Evolutionary conservation across 139 green algal species (phyloP).

Genomic region (Closterium sp.): DNA sequence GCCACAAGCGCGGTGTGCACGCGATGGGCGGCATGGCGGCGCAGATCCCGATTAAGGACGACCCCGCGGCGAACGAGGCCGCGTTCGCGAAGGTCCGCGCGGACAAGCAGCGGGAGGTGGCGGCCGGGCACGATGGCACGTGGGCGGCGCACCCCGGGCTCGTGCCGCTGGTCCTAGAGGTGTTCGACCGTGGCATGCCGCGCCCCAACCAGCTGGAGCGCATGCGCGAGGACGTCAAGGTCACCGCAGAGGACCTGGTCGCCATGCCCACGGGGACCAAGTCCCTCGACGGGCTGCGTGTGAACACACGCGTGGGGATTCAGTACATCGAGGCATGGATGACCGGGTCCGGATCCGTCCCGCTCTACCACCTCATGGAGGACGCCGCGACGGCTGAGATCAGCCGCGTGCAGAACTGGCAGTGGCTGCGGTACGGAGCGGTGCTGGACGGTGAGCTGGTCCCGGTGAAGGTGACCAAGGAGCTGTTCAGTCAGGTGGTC

Average conservation of each 20-base stretch:
- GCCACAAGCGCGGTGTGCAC: conserved; percentile 79
- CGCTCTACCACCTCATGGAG: conserved; percentile 89
- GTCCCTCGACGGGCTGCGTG: conserved; percentile 66
- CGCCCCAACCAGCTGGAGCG: conserved; percentile 72
- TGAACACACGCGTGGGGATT: conserved; percentile 68
- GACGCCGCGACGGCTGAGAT: conserved; percentile 90
- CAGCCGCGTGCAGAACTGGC: conserved; percentile 59
- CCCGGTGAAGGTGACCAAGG: conserved; percentile 55
- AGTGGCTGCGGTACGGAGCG: conserved; percentile 69
- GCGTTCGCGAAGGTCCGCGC: conserved; percentile 70
- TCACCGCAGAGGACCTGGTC: conserved; percentile 64
- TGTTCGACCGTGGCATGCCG: conserved; percentile 78
- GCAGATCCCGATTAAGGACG: conserved; percentile 86
- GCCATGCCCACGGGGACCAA: conserved; percentile 55
- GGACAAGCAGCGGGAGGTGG: conserved; percentile 86
- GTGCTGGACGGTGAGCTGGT: conserved; percentile 62
- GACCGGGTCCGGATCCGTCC: conserved; percentile 77
- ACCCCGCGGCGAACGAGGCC: conserved; percentile 70
- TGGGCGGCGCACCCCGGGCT: conserved; percentile 82
- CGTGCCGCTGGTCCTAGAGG: conserved; percentile 65
- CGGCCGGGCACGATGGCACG: conserved; percentile 80
- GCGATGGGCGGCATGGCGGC: conserved; percentile 87
- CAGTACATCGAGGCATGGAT: conserved; percentile 86
- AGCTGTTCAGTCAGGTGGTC: conserved; percentile 62
- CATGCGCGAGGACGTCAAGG: conserved; percentile 64